Evolutionary conservation across 2,329 filamentous ascomycete species (phyloP).

Genomic region (Pyrenophora tritici-repentis): DNA sequence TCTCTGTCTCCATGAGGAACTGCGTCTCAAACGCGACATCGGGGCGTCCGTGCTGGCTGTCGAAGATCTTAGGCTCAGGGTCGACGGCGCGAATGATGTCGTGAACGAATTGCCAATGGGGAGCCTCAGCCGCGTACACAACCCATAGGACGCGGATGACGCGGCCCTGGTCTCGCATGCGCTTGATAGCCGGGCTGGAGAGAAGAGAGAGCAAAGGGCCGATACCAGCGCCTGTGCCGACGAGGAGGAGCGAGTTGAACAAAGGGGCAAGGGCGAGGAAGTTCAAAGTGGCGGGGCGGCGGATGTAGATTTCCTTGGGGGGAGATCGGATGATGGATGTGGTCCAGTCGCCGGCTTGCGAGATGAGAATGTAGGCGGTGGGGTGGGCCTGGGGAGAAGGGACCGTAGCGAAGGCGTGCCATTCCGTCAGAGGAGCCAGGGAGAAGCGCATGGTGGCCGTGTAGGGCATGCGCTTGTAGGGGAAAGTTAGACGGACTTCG

Average conservation of each 20-base stretch:
- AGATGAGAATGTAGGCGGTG: slow-evolving; percentile 33
- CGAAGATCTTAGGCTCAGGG: slow-evolving; percentile 17
- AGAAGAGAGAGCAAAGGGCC: slow-evolving; percentile 28
- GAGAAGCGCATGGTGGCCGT: slow-evolving; percentile 29
- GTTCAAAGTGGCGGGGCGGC: slow-evolving; percentile 22
- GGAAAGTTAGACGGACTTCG: slow-evolving; percentile 67
- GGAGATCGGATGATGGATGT: slow-evolving; percentile 14
- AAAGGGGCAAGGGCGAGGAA: slow-evolving; percentile 26
- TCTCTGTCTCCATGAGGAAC: slow-evolving; percentile 1
- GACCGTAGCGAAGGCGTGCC: slow-evolving; percentile 48
- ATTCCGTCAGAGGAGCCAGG: slow-evolving; percentile 34
- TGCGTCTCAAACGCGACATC: slow-evolving; percentile 22
- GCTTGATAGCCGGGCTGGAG: slow-evolving; percentile 8
- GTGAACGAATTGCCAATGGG: slow-evolving; percentile 23
- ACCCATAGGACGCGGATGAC: slow-evolving; percentile 26
- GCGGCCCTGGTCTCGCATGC: slow-evolving; percentile 9
- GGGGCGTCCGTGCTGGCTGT: slow-evolving; percentile 11
- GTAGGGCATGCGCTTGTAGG: slow-evolving; percentile 26
- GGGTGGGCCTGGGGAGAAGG: slow-evolving; percentile 16
- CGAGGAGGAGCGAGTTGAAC: slow-evolving; percentile 26
- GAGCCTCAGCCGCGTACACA: slow-evolving; percentile 12
- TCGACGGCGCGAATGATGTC: slow-evolving; percentile 20
- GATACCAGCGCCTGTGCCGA: slow-evolving; percentile 32
- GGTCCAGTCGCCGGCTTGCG: slow-evolving; percentile 46
- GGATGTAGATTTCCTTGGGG: slow-evolving; percentile 22